Base-by-base conservation (phyloP, 2,329 filamentous ascomycete genomes). In the Aspergillus cejpii region DNA sequence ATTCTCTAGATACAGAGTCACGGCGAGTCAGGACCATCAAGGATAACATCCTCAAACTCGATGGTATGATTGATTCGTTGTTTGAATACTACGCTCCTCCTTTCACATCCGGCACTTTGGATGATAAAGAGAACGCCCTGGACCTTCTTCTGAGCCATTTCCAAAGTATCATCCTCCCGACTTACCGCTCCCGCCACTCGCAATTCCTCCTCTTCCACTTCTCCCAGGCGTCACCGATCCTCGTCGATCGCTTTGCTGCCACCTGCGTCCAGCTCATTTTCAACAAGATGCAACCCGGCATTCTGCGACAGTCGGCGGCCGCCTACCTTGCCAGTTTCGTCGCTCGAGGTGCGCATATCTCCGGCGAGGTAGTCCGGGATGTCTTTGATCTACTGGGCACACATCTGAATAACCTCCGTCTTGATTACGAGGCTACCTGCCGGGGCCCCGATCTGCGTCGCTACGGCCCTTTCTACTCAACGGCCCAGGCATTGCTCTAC, bases 161-260 rank as follows among this genome's bases (percentile, higher is more conserved):
- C 60, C 80, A 84, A 49, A 85, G 80, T 61, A 87, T 89, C 59
- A 88, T 98, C 47, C 77, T 98, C 23, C 89, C 90, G 3, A 94
- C 89, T 11, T 89, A 92, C 63, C 87, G 88, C 55, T 94, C 89
- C 19, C 83, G 92, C 26, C 91, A 97, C 64, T 89, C 89, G 0
- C 92, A 98, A 60, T 98, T 97, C 58, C 79, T 98, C 38, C 77
- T 97, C 40, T 98, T 98, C 68, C 91, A 96, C 68, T 96, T 94
- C 63, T 86, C 87, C 12, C 91, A 98, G 66, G 79, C 79, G 46
- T 86, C 87, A 6, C 82, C 85, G 23, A 76, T 79, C 36, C 79
- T 95, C 38, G 84, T 87, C 46, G 87, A 92, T 59, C 79, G 83
- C 39, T 97, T 97, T 60, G 84, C 87, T 34, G 84, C 84, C 26